Evolutionary conservation across 2,329 filamentous ascomycete species (phyloP), one percentile per base, ranked within the genome.

Genomic region (Colletotrichum chrysophilum): DNA sequence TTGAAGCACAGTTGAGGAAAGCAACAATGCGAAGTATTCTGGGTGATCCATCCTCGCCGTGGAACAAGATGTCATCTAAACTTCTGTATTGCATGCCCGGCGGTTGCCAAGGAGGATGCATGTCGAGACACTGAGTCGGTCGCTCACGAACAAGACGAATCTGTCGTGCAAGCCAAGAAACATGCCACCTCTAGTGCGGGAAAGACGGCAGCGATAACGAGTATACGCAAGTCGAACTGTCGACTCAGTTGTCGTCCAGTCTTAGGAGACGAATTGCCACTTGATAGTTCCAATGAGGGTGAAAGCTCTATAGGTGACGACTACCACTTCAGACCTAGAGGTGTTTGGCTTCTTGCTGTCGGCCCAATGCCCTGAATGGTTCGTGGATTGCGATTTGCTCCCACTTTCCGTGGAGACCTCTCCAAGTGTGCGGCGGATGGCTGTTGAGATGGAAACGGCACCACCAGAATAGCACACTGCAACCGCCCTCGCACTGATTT

Each of bases 401-500:
- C 56, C 34, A 65, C 70, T 58, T 43, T 38, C 28, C 64, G 32
- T 32, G 58, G 32, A 24, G 26, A 14, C 30, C n/a, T 30, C n/a
- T 28, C 34, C 4, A 43, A 43, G 61, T 24, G 7, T 64, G 62
- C 26, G n/a, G 43, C 16, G 68, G 36, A 16, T 21, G 60, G 28
- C 30, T 60, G 64, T 52, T 70, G 66, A 48, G 69, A 72, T 72
- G 72, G 72, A 69, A 74, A 74, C 70, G 34, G 21, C 58, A n/a
- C 38, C 32, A 32, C 56, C 43, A 60, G 28, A 73, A 60, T 38
- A 68, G 64, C 62, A 16, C 38, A 55, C 34, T 58, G 38, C 70
- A 36, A 52, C 68, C 13, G 43, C 56, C 34, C n/a, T 68, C 70
- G 65, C 64, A 69, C 18, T 52, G 32, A 74, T 62, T 74, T 76